Conservation (phyloP, 1,139 yeast genomes). For the Pichia sp. region DNA sequence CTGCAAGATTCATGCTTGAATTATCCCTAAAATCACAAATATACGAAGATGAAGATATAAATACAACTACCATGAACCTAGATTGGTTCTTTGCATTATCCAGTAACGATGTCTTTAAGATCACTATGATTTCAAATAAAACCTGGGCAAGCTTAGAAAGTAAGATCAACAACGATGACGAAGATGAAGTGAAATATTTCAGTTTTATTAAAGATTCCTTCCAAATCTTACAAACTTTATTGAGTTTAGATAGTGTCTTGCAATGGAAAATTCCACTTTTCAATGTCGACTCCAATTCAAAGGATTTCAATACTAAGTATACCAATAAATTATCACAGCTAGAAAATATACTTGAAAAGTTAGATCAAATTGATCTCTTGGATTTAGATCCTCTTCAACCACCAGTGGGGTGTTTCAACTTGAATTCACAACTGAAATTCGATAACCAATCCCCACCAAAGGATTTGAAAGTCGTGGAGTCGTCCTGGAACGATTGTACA, state of each 20-base stretch:
- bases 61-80: slow-evolving; percentile 59
- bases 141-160: slow-evolving; percentile 2
- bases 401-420: slow-evolving; percentile 49
- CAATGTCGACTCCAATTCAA: background rate
- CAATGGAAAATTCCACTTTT: slow-evolving; percentile 14
- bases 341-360: slow-evolving; percentile 2
- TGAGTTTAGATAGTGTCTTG: slow-evolving; percentile 9
- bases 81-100: slow-evolving; percentile 21
- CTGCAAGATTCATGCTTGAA: slow-evolving; percentile 47
- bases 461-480: slow-evolving; percentile 25
- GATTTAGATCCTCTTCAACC: slow-evolving; percentile 22
- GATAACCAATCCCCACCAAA: slow-evolving; percentile 55
- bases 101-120: slow-evolving; percentile 11
- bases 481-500: slow-evolving; percentile 31
- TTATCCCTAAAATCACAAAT: slow-evolving; percentile 57
- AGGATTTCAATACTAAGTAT: slow-evolving; percentile 3
- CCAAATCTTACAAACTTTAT: slow-evolving; percentile 8
- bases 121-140: slow-evolving; percentile 4
- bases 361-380: background rate
- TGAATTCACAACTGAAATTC: slow-evolving; percentile 46
- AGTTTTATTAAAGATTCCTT: slow-evolving; percentile 13
- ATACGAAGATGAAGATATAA: slow-evolving; percentile 75
- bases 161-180: background rate
- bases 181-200: background rate
- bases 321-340: slow-evolving; percentile 5